A percentile compares a stretch with the other conserved stretches of the same genome.
These are phyloP conservation scores for Inga leiocalycina DNA, from an alignment of 306 rosid species.

Conservation along the genomic window DNA sequence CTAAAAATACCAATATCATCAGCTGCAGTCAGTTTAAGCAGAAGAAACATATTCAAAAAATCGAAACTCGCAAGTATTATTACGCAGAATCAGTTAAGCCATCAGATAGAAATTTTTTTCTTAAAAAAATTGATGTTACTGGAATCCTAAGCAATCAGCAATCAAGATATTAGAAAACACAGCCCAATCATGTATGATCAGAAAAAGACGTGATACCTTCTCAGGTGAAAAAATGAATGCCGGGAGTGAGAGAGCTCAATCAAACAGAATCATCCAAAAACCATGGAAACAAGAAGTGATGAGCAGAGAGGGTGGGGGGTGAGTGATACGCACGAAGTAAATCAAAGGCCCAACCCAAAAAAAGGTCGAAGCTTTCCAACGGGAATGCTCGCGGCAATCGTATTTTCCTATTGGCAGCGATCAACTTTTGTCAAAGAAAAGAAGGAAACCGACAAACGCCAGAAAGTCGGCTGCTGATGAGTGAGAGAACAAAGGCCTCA, in stretches of 20 bases:
- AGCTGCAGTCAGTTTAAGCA: constrained; percentile 5
- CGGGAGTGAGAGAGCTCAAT: constrained; percentile 38
- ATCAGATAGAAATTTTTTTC: not conserved
- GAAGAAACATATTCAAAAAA: constrained; percentile 18
- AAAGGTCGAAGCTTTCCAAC: constrained; percentile 68
- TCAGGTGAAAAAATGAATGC: constrained; percentile 26
- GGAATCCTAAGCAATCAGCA: constrained; percentile 24
- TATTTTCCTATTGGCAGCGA: constrained; percentile 1
- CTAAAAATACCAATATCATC: constrained; percentile 10
- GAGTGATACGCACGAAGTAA: constrained; percentile 20
- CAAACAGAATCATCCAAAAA: constrained; percentile 31
- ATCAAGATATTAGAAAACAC: not conserved
- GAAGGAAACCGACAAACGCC: constrained; percentile 6
- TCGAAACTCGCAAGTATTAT: not conserved
- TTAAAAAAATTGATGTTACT: constrained; percentile 2
- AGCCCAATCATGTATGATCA: constrained; percentile 1
- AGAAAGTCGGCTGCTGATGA: not conserved
- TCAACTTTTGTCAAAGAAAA: not conserved
- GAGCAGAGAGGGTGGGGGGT: constrained; percentile 3
- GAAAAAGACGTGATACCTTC: constrained; percentile 44
- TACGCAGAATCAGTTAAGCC: not conserved
- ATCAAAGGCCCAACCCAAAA: constrained; percentile 42
- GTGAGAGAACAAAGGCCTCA: not conserved
- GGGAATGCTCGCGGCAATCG: constrained; percentile 48
- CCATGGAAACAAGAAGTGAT: constrained; percentile 13